A percentile compares a stretch with the other conserved stretches of the same genome.
Evolutionary conservation across 345 rosid genomes (phyloP).

Genomic region (Eucalyptus curtisii): DNA sequence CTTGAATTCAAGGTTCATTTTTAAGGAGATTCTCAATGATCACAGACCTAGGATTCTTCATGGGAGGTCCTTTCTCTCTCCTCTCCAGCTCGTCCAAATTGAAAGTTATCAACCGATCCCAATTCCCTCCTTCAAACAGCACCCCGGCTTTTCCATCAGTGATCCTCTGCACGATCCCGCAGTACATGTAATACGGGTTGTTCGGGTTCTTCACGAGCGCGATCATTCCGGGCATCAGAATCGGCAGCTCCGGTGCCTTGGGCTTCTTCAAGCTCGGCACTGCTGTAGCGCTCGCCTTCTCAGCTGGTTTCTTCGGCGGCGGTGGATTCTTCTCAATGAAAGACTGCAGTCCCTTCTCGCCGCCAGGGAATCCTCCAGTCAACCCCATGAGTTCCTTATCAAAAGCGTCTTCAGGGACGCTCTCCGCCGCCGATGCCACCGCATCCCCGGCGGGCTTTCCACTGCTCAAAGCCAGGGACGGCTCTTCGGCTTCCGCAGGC

Average conservation of each 20-base stretch:
- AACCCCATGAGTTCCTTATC: conserved; percentile 85
- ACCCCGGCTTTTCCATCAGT: conserved; percentile 92
- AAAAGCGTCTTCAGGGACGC: conserved; percentile 51
- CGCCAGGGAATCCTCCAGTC: conserved; percentile 88
- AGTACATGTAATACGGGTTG: conserved; percentile 75
- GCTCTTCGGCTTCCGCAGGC: background rate
- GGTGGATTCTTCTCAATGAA: conserved; percentile 77
- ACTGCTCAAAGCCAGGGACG: background rate
- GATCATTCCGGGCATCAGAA: conserved; percentile 88
- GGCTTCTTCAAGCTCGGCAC: conserved; percentile 33
- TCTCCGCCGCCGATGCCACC: background rate
- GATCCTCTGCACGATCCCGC: conserved; percentile 87
- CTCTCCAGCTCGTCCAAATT: conserved; percentile 75
- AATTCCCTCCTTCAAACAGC: conserved; percentile 77
- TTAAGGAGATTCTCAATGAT: conserved; percentile 45
- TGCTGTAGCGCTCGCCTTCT: background rate
- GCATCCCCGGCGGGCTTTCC: background rate
- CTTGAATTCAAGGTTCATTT: conserved; percentile 5
- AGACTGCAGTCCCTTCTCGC: conserved; percentile 54
- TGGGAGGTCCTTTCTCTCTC: conserved; percentile 78
- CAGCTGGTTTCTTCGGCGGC: conserved; percentile 15
- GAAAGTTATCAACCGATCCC: conserved; percentile 76
- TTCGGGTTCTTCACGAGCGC: conserved; percentile 71
- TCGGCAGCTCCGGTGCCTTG: conserved; percentile 59
- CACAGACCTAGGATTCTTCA: conserved; percentile 69